Conservation (phyloP, 106 monocot species). For the Platanthera zijinensis region DNA sequence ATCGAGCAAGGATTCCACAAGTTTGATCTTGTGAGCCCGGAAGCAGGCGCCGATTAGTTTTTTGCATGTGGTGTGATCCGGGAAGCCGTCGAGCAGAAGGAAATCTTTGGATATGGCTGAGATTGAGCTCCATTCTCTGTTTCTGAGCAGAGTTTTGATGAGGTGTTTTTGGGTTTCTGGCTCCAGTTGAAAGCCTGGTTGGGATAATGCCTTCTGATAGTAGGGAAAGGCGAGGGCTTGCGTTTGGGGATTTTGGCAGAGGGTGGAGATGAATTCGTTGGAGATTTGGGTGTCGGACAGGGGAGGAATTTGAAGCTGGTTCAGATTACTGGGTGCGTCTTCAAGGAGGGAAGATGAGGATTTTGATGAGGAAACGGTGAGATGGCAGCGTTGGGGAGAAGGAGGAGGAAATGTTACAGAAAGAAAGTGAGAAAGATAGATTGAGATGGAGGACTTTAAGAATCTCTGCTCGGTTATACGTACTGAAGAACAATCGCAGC, state of each 20-base stretch:
- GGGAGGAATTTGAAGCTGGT: constrained; percentile 10
- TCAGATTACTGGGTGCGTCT: constrained; percentile 15
- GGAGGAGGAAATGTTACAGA: constrained; percentile 14
- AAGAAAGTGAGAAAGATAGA: constrained; percentile 15
- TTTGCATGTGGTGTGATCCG: constrained; percentile 24
- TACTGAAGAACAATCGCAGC: not conserved
- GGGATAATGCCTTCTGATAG: constrained; percentile 40
- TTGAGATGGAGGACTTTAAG: constrained; percentile 18
- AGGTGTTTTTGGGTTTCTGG: constrained; percentile 21
- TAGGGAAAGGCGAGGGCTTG: constrained; percentile 35
- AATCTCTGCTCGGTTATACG: not conserved
- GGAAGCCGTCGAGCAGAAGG: constrained; percentile 29
- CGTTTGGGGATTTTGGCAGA: constrained; percentile 32
- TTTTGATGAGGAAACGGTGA: constrained; percentile 25
- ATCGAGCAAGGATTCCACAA: constrained; percentile 41
- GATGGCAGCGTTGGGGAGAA: constrained; percentile 5
- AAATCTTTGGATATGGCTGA: constrained; percentile 40
- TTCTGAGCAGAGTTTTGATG: constrained; percentile 22
- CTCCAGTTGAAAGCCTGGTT: constrained; percentile 33
- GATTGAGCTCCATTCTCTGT: constrained; percentile 51
- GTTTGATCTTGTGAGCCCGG: constrained; percentile 47
- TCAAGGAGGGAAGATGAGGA: constrained; percentile 38
- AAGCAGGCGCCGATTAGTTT: constrained; percentile 44
- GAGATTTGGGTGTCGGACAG: constrained; percentile 19
- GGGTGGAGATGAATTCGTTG: constrained; percentile 24